Evolutionary conservation across 2,329 filamentous ascomycete genomes (phyloP), one percentile per base, ranked within the genome.

Genomic region (Penicillium corylophilum): DNA sequence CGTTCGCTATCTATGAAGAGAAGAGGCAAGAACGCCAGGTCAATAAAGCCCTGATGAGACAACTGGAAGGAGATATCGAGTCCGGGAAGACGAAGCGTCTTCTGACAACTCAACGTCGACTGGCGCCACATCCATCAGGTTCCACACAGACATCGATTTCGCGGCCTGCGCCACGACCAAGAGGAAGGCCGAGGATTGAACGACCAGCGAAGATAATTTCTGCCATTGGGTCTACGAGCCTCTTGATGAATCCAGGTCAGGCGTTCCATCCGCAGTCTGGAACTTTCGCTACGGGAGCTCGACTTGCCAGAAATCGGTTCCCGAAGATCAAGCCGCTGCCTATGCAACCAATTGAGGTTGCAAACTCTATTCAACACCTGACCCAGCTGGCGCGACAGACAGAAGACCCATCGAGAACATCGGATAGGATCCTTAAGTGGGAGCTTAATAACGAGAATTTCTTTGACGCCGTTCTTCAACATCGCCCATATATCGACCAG

Each of bases 211-310:
- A 52, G 12, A 55, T 59, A 16, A 61, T 68, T 8, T 68, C 67
- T 18, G 48, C 53, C 31, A 57, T 67, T 36, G 60, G 57, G 2
- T 38, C 35, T 38, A 20, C 18, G 16, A 38, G 15, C 16, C 20
- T 73, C 61, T 48, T 76, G 20, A 72, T 74, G 64, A 68, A 65
- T 41, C 66, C 74, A 16, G 56, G 54, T 13, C 72, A 75, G 43
- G 48, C 52, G 1, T 79, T 77, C 56, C 66, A 77, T 51, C 26
- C 60, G 8, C 51, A 55, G 3, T 75, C 62, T 28, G 76, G 77
- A 4, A 79, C 77, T 0, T 79, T 79, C 58, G 74, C 71, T 2
- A 79, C 77, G 0, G 50, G 55, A 52, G 52, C 56, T 28, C 33
- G 52, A 28, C 22, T 26, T 41, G 22, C 3, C 39, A 46, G 44